phyloP scores from a whole-genome alignment of 345 rosid genomes.

The Gynandropsis gynandra region DNA sequence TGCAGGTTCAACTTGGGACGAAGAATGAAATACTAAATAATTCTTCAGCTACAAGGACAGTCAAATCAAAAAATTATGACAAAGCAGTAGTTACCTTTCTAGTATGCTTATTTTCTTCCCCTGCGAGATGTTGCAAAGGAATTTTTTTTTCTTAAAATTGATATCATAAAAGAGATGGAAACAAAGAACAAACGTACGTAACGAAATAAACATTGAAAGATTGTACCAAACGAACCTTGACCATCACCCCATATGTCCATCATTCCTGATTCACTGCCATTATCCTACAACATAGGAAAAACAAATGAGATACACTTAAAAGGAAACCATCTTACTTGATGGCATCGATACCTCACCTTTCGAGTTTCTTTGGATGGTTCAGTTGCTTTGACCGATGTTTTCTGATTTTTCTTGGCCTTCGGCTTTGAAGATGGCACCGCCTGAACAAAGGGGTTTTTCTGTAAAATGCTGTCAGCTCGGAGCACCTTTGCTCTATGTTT shows the following conservation, averaged over 20 bases:
- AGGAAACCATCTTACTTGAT: not conserved
- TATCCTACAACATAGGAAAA: conserved; percentile 29
- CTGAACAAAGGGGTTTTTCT: conserved; percentile 70
- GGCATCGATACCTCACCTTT: conserved; percentile 31
- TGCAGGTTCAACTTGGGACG: conserved; percentile 84
- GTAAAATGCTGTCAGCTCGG: conserved; percentile 51
- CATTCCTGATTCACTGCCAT: conserved; percentile 37
- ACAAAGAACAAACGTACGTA: not conserved
- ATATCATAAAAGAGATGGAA: not conserved
- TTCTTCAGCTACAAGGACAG: not conserved
- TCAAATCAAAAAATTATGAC: not conserved
- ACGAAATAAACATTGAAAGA: not conserved
- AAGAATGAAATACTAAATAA: conserved; percentile 37
- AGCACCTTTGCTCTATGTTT: conserved; percentile 69
- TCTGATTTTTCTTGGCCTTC: conserved; percentile 36
- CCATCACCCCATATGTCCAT: conserved; percentile 66
- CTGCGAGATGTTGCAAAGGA: conserved; percentile 29
- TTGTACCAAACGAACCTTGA: conserved; percentile 40
- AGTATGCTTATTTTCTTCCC: conserved; percentile 29
- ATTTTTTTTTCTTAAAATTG: not conserved
- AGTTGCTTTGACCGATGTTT: conserved; percentile 17
- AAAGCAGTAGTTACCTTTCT: conserved; percentile 43
- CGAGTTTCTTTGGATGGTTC: conserved; percentile 27
- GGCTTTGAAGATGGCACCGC: conserved; percentile 54
- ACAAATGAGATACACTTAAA: not conserved